phyloP scores from a whole-genome alignment of 345 rosid genomes.

The Camelina hispida region DNA sequence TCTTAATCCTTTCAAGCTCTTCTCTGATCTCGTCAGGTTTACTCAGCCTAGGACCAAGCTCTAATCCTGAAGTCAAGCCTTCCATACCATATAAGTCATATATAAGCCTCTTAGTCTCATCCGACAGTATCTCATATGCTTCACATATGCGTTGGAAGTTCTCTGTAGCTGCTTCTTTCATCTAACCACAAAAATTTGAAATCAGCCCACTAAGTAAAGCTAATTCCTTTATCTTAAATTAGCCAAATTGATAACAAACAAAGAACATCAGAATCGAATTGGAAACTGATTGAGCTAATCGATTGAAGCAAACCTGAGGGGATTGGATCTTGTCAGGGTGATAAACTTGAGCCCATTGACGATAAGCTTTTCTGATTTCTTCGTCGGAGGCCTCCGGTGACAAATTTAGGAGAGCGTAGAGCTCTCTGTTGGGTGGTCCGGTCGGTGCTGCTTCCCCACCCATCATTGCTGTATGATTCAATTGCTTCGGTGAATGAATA shows the following conservation, averaged over 20 bases:
- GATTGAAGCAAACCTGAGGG: conserved; percentile 54
- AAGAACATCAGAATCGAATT: background rate
- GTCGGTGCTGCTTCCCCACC: conserved; percentile 35
- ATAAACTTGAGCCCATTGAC: conserved; percentile 97
- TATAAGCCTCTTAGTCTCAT: conserved; percentile 78
- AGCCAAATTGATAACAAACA: background rate
- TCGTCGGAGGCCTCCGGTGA: conserved; percentile 94
- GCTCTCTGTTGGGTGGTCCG: conserved; percentile 66
- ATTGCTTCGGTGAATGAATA: background rate
- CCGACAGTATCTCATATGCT: conserved; percentile 87
- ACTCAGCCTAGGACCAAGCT: conserved; percentile 83
- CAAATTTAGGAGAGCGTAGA: conserved; percentile 83
- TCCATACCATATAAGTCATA: conserved; percentile 98
- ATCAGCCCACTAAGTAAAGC: conserved; percentile 27
- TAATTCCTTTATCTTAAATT: background rate
- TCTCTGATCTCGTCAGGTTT: conserved; percentile 84
- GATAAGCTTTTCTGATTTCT: conserved; percentile 87
- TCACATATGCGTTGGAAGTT: conserved; percentile 92
- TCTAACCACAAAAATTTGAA: conserved; percentile 49
- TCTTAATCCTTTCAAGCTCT: conserved; percentile 73
- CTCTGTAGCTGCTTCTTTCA: conserved; percentile 87
- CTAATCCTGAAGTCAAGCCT: conserved; percentile 84
- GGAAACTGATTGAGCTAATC: background rate
- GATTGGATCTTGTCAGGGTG: conserved; percentile 95
- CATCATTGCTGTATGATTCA: conserved; percentile 34